Base-by-base conservation (phyloP, 2,329 filamentous ascomycete genomes). In the Fusarium duplospermum region DNA sequence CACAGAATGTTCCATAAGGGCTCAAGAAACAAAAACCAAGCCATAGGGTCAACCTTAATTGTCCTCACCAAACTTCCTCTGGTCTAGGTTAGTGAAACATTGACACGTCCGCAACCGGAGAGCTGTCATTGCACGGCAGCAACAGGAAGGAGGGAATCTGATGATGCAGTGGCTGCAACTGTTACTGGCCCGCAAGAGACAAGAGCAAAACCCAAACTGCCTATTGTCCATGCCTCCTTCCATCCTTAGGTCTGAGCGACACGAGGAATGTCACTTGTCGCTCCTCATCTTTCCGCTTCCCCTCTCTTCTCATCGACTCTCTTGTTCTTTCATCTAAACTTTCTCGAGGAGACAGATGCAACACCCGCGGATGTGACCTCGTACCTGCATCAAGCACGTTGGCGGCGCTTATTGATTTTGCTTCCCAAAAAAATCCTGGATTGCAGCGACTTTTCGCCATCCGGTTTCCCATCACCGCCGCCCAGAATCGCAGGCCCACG, bases 161-260 rank as follows among this genome's bases (percentile, higher is more conserved):
- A 76, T 77, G 67, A 71, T 76, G 75, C 64, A 60, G 75, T 77
- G 75, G 75, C 73, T 72, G 71, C 54, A 67, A 54, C 66, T 58
- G 52, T 59, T 42, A 52, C 61, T 59, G 72, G 63, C 29, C 47
- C 47, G 45, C 33, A 50, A 59, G 59, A 35, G 27, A 45, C 36
- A 29, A 50, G 50, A 62, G 36, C 35, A 58, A 61, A 64, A 45
- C 20, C 38, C 62, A 64, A 64, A 64, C 40, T 64, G 38, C 52
- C 36, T 18, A 50, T 36, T 33, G 29, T 38, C 31, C 27, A 59
- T 59, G 52, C 52, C 29, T 58, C 61, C 61, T 63, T 59, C 62
- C 52, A 58, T 35, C 45, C 47, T 57, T 31, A 13, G 29, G 40
- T 47, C 57, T 52, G 64, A 66, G 31, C 42, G 42, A 38, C 56